phyloP scores from a whole-genome alignment of 2,329 filamentous ascomycete genomes.

The Paradendryphiella salina region DNA sequence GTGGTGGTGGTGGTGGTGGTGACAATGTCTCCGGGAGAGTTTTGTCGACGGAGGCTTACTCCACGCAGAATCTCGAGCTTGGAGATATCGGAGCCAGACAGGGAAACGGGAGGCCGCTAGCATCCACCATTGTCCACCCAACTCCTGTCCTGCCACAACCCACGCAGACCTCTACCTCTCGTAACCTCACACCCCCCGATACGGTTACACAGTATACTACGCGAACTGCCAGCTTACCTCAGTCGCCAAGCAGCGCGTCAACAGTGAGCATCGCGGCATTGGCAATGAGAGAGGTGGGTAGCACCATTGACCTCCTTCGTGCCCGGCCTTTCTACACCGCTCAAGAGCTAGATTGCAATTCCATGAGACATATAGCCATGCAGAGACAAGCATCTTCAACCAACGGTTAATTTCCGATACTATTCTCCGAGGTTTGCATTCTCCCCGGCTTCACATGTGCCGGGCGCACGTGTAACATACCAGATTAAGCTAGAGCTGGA shows the following conservation, averaged over 20 bases:
- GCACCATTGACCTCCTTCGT: slow-evolving; percentile 13
- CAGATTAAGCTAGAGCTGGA: slow-evolving; percentile 16
- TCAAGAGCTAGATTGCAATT: slow-evolving; percentile 8
- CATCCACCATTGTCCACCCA: slow-evolving; percentile 9
- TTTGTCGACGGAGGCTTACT: slow-evolving; percentile 6
- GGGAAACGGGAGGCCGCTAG: slow-evolving; percentile 1
- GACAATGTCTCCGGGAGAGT: slow-evolving; percentile 1
- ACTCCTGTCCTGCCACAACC: background rate
- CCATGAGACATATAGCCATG: background rate
- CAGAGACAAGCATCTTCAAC: slow-evolving; percentile 3
- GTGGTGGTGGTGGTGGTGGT: too few species aligned
- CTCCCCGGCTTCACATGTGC: slow-evolving; percentile 13
- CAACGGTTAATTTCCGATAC: slow-evolving; percentile 3
- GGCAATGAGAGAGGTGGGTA: slow-evolving; percentile 8
- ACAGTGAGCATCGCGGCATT: slow-evolving; percentile 2
- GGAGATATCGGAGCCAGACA: slow-evolving; percentile 1
- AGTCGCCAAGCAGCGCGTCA: slow-evolving; percentile 3
- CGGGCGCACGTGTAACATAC: slow-evolving; percentile 14
- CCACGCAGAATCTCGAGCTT: slow-evolving; percentile 12
- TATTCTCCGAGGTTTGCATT: slow-evolving; percentile 11
- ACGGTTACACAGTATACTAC: slow-evolving; percentile 3
- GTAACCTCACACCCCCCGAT: slow-evolving; percentile 7
- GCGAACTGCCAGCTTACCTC: slow-evolving; percentile 11
- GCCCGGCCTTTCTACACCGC: slow-evolving; percentile 15
- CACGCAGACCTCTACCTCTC: background rate